Evolutionary conservation across 805 yeast species (phyloP).

Genomic region (Sugiyamaella qingdaonensis): DNA sequence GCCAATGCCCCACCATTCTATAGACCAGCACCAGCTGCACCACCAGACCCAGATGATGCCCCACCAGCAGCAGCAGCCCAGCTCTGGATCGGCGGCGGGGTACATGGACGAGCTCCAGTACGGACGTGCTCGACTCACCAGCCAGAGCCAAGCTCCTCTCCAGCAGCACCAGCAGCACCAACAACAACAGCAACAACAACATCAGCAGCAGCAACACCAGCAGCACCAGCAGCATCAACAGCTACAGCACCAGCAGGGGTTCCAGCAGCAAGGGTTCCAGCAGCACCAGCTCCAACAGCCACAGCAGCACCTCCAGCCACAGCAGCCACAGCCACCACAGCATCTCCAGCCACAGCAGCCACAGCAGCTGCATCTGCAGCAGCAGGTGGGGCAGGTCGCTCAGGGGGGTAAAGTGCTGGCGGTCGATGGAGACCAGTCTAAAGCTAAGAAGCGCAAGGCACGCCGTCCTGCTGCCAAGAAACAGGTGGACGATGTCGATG

Average conservation of each 20-base stretch:
- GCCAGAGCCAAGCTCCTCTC: conserved; percentile 5
- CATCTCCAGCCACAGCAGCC: conserved; percentile 18
- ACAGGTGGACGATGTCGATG: background rate
- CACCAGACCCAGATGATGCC: conserved; percentile 11
- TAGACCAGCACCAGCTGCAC: conserved; percentile 11
- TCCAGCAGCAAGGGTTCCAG: conserved; percentile 19
- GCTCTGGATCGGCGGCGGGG: conserved; percentile 11
- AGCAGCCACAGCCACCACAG: conserved; percentile 7
- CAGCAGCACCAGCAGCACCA: conserved; percentile 14
- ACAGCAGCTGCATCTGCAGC: conserved; percentile 14
- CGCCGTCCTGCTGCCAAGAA: background rate
- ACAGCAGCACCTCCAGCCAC: conserved; percentile 9
- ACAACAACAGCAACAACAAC: conserved; percentile 10
- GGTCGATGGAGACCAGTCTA: background rate
- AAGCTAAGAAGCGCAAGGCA: background rate
- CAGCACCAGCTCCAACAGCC: conserved; percentile 19
- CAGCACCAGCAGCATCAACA: conserved; percentile 7
- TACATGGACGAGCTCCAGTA: conserved; percentile 3
- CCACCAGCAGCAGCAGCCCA: conserved; percentile 9
- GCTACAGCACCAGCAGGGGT: conserved; percentile 15
- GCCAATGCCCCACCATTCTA: background rate
- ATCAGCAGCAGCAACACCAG: conserved; percentile 8
- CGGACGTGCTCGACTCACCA: background rate
- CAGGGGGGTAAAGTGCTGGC: background rate
- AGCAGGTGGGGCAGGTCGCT: background rate